Evolutionary conservation across 164 flowering plant genomes (phyloP), one percentile per base, ranked within the genome.

Genomic region (Nymphaea colorata): DNA sequence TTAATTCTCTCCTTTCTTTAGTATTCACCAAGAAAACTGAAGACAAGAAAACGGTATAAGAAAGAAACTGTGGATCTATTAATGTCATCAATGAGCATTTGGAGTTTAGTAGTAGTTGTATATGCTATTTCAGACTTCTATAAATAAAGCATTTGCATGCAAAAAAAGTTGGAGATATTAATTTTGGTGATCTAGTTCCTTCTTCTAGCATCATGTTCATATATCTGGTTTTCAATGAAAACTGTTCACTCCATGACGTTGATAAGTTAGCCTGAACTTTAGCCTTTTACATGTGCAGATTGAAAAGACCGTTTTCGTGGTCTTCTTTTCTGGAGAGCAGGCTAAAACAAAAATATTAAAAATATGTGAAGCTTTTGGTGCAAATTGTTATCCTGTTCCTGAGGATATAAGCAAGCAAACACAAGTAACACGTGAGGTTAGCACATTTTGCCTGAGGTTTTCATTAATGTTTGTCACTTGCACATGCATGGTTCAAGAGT

Each of bases 281-380:
- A 47, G 55, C 7, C 55, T 47, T 12, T 47, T 47, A 47, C 12
- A 12, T 47, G 12, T 47, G 72, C 90, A 95, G 99, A 93, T 90
- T 63, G 92, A 91, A 81, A 95, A 87, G 81, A 83, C 80, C 59
- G 90, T 91, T 8, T 95, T 95, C 81, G 96, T 95, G 62, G 93
- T 92, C 41, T 90, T 87, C 83, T 95, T 95, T 80, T 95, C 99
- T 0, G 99, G 99, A 64, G 96, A 88, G 82, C 99, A 90, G 73
- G 98, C 99, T 71, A 90, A 80, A 73, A 82, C 84, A 66, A 95
- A 95, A 82, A 85, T 95, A 72, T 76, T 88, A 69, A 92, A 87
- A 85, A 92, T 95, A 53, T 95, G 99, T 83, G 97, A 92, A 77
- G 96, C 99, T 65, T 95, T 92, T 85, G 91, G 96, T 68, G 98